Evolutionary conservation across 805 yeast species (phyloP).

Genomic region (Saccharomycopsis guyanensis): DNA sequence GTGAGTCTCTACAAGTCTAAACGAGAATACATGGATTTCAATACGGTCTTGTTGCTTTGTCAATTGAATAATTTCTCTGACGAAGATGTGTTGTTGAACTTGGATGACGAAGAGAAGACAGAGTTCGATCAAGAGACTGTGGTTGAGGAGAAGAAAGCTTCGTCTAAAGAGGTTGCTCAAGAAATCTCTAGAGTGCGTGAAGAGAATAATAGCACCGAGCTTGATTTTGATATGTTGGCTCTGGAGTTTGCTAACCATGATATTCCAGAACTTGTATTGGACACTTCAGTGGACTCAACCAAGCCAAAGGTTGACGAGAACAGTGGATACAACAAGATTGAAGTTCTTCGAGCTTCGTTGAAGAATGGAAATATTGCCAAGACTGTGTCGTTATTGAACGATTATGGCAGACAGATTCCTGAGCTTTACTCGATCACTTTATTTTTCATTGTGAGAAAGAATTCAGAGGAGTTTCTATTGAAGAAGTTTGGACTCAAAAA

Average conservation of each 20-base stretch:
- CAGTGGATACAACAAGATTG: constrained; percentile 43
- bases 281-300: neutral
- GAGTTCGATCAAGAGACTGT: constrained; percentile 12
- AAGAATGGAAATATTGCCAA: constrained; percentile 48
- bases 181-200: neutral
- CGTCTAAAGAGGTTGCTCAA: neutral
- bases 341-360: constrained; percentile 59
- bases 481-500: constrained; percentile 43
- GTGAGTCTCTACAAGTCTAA: constrained; percentile 38
- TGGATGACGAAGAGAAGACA: neutral
- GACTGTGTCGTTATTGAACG: constrained; percentile 49
- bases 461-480: constrained; percentile 32
- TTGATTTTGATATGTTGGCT: constrained; percentile 11
- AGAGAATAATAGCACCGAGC: neutral
- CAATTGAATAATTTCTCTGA: constrained; percentile 35
- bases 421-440: constrained; percentile 62
- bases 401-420: constrained; percentile 55
- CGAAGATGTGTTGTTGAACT: constrained; percentile 14
- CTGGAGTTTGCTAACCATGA: neutral
- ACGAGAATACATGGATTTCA: constrained; percentile 45
- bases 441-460: constrained; percentile 30
- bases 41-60: constrained; percentile 47
- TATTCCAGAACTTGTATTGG: neutral
- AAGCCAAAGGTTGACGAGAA: neutral
- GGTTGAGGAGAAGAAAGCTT: constrained; percentile 22